A percentile compares a stretch with the other conserved stretches of the same genome.
Conservation (phyloP, 495 filamentous ascomycete genomes). For the Penicillium nucicola region DNA sequence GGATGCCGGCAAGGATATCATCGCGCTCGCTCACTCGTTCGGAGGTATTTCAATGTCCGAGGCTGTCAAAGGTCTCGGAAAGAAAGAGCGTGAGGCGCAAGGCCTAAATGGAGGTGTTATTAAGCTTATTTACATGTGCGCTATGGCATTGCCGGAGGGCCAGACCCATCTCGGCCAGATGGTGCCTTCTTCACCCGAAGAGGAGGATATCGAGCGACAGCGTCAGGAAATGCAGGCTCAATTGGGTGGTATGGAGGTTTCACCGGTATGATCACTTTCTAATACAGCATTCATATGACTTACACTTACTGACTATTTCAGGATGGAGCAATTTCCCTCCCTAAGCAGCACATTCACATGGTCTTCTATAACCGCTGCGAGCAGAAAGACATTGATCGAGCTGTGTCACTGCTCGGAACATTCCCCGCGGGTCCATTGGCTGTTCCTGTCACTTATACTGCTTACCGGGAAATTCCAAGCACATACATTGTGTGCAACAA, state of each 20-base stretch:
- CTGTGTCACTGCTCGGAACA: constrained; percentile 20
- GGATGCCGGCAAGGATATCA: constrained; percentile 30
- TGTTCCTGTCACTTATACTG: constrained; percentile 28
- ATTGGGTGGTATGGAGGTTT: constrained; percentile 16
- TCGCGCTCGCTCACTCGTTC: constrained; percentile 37
- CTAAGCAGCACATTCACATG: constrained; percentile 8
- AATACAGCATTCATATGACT: neutral
- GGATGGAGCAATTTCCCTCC: constrained; percentile 26
- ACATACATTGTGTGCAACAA: constrained; percentile 35
- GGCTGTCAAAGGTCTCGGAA: constrained; percentile 33
- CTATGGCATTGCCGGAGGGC: constrained; percentile 26
- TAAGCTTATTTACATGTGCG: constrained; percentile 37
- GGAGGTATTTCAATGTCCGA: constrained; percentile 37
- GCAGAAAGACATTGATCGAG: constrained; percentile 17
- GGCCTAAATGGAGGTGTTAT: constrained; percentile 38
- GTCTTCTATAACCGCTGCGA: constrained; percentile 25
- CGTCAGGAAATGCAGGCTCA: constrained; percentile 12
- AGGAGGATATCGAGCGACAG: constrained; percentile 23
- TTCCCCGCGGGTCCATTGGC: constrained; percentile 20
- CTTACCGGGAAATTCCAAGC: constrained; percentile 25
- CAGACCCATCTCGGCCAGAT: constrained; percentile 22
- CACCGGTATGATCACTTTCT: constrained; percentile 4
- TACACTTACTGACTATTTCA: neutral
- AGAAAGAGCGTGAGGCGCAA: constrained; percentile 32
- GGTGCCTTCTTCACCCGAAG: constrained; percentile 16